Evolutionary conservation across 345 rosid genomes (phyloP).

Genomic region (Kernera saxatilis): DNA sequence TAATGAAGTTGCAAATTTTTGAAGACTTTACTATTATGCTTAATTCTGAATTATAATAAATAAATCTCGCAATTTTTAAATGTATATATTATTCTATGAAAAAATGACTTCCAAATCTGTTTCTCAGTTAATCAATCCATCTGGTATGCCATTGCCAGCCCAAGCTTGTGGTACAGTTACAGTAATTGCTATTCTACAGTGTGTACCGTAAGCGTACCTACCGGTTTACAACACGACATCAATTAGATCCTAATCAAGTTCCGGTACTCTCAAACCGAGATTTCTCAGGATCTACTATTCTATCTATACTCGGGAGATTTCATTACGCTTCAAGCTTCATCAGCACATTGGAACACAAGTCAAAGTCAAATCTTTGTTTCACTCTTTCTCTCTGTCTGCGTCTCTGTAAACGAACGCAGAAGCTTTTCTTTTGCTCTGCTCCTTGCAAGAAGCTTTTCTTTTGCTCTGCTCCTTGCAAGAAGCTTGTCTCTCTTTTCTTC

Average conservation of each 20-base stretch:
- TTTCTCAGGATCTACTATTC: neutral
- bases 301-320: neutral
- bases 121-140: constrained; percentile 1
- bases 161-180: constrained; percentile 14
- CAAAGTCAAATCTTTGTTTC: neutral
- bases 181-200: neutral
- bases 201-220: neutral
- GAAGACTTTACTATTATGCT: neutral
- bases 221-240: constrained; percentile 19
- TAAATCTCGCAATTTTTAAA: no score
- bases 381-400: neutral
- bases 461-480: constrained; percentile 7
- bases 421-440: constrained; percentile 4
- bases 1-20: neutral
- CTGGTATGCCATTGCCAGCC: neutral
- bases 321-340: neutral
- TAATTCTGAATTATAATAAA: neutral
- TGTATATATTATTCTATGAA: neutral
- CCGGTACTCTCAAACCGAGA: constrained; percentile 3
- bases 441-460: neutral
- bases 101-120: neutral
- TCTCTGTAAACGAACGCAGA: constrained; percentile 9
- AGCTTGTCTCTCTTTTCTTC: neutral
- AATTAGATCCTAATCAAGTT: constrained; percentile 8
- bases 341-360: neutral